phyloP scores from a whole-genome alignment of 2,329 filamentous ascomycete genomes.

The Boeremia exigua region DNA sequence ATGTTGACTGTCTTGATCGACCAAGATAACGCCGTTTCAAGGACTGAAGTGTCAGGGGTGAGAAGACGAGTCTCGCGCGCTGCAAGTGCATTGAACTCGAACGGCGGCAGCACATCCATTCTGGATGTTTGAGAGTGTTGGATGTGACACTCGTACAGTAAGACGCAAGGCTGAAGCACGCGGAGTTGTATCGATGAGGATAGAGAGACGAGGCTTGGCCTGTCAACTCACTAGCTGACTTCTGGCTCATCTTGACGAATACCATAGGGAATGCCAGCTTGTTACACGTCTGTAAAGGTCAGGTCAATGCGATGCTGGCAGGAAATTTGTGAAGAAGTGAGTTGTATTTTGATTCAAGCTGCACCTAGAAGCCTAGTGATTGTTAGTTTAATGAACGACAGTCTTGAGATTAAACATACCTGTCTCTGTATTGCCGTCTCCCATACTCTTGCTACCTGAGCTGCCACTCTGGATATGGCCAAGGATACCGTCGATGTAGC shows the following conservation, averaged over 20 bases:
- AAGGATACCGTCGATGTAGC: constrained; percentile 86
- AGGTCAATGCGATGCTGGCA: not conserved
- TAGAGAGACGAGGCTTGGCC: not conserved
- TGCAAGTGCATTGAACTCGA: not conserved
- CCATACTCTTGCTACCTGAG: constrained; percentile 90
- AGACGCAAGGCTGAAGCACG: too few species aligned
- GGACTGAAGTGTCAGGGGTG: not conserved
- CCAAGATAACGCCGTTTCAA: not conserved
- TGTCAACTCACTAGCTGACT: not conserved
- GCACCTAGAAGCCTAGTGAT: constrained; percentile 4
- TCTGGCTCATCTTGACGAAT: not conserved
- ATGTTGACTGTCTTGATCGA: not conserved
- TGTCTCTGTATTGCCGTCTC: constrained; percentile 87
- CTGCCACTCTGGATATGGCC: constrained; percentile 91
- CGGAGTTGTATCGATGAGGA: not conserved
- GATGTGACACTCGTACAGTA: too few species aligned
- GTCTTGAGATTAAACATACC: constrained; percentile 29
- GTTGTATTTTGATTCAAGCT: not conserved
- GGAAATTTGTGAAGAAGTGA: not conserved
- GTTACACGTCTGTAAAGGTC: not conserved
- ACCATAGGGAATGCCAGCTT: not conserved
- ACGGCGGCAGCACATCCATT: too few species aligned
- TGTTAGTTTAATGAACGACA: not conserved
- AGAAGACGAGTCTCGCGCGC: constrained; percentile 1
- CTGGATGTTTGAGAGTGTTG: too few species aligned